Conservation (phyloP, 2,329 filamentous ascomycete genomes). For the Sclerotinia sclerotiorum region DNA sequence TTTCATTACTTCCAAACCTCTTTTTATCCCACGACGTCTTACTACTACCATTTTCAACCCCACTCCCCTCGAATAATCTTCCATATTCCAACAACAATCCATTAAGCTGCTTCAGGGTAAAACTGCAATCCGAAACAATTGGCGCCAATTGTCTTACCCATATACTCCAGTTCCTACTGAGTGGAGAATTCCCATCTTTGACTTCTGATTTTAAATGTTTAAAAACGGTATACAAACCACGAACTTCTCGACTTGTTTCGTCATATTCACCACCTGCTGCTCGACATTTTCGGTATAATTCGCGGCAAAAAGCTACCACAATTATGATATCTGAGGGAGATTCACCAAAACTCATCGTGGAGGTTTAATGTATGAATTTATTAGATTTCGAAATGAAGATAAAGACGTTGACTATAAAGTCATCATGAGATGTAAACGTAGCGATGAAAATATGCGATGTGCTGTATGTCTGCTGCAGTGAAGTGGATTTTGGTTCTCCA, state of each 20-base stretch:
- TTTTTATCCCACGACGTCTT: constrained; percentile 34
- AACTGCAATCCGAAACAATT: constrained; percentile 56
- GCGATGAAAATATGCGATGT: constrained; percentile 9
- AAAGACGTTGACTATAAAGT: constrained; percentile 6
- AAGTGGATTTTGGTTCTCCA: constrained; percentile 18
- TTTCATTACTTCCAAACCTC: constrained; percentile 38
- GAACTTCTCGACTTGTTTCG: constrained; percentile 51
- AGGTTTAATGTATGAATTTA: background rate
- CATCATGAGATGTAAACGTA: constrained; percentile 10
- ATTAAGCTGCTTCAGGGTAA: constrained; percentile 55
- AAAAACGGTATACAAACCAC: constrained; percentile 55
- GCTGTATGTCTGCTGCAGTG: constrained; percentile 7
- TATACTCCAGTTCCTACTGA: constrained; percentile 48
- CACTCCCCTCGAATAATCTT: constrained; percentile 29
- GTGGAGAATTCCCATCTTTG: constrained; percentile 55
- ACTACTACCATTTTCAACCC: constrained; percentile 17
- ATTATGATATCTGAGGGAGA: constrained; percentile 50
- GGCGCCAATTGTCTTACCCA: constrained; percentile 52
- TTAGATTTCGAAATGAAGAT: background rate
- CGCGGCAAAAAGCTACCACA: constrained; percentile 55
- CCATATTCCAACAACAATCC: constrained; percentile 51
- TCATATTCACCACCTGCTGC: constrained; percentile 50
- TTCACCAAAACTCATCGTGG: constrained; percentile 39
- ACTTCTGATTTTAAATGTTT: constrained; percentile 59
- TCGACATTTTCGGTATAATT: constrained; percentile 55